phyloP scores from a whole-genome alignment of 805 yeast genomes.

The Wickerhamia fluorescens region DNA sequence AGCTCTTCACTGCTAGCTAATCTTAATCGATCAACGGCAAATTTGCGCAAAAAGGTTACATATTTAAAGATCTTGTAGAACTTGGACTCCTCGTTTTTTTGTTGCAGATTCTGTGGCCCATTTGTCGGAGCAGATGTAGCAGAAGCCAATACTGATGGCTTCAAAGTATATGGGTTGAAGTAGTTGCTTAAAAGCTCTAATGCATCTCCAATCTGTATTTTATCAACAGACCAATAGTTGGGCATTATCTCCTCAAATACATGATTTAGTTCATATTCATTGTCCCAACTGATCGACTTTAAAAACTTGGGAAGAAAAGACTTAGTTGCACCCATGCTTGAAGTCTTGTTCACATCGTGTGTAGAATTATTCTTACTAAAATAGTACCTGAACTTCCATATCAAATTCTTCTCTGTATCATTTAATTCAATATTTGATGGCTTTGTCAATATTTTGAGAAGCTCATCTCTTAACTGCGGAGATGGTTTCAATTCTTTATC shows the following conservation, averaged over 20 bases:
- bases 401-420: constrained; percentile 75
- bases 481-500: constrained; percentile 88
- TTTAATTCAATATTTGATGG: constrained; percentile 80
- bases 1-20: constrained; percentile 76
- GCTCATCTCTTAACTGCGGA: constrained; percentile 69
- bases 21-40: constrained; percentile 80
- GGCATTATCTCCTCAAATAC: constrained; percentile 64
- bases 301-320: constrained; percentile 66
- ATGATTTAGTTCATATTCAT: constrained; percentile 71
- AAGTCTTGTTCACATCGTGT: constrained; percentile 43
- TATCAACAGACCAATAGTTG: constrained; percentile 53
- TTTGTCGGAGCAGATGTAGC: constrained; percentile 1
- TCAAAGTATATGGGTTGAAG: constrained; percentile 45
- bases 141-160: constrained; percentile 6
- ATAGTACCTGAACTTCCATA: constrained; percentile 89
- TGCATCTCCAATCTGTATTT: constrained; percentile 77
- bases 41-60: constrained; percentile 63
- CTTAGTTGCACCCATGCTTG: constrained; percentile 28
- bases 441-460: constrained; percentile 59
- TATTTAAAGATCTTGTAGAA: constrained; percentile 24
- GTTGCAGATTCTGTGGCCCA: constrained; percentile 7
- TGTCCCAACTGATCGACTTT: constrained; percentile 84
- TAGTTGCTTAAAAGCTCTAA: constrained; percentile 77
- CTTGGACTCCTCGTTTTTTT: constrained; percentile 25
- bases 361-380: constrained; percentile 36